phyloP scores from a whole-genome alignment of 371 early-diverging fungal species.

The Mortierella sp. region DNA sequence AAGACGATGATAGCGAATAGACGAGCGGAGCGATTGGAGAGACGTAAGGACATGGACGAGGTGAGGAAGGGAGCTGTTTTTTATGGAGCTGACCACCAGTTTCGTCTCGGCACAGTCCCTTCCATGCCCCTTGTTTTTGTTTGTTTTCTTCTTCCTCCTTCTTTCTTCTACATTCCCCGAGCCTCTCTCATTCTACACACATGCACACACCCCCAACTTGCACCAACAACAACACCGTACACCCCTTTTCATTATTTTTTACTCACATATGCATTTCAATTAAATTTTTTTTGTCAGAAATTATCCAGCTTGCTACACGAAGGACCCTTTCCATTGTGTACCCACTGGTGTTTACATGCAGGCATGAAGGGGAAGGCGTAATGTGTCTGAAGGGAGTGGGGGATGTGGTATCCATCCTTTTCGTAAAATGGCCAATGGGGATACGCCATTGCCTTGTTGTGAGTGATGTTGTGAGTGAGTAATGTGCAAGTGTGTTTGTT shows the following conservation, averaged over 20 bases:
- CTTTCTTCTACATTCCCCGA: too few relatives aligned
- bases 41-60: not conserved
- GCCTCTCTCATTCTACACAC: too few relatives aligned
- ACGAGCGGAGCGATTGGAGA: conserved; percentile 2
- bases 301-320: not conserved
- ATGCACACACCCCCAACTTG: too few relatives aligned
- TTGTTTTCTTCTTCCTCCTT: too few relatives aligned
- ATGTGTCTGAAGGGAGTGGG: too few relatives aligned
- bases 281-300: not conserved
- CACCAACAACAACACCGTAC: not conserved
- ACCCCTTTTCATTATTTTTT: not conserved
- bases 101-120: not conserved
- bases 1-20: conserved; percentile 51
- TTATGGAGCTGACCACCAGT: not conserved
- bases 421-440: too few relatives aligned
- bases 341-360: not conserved
- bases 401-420: too few relatives aligned
- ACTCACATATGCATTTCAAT: not conserved
- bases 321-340: not conserved
- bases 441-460: too few relatives aligned
- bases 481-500: too few relatives aligned
- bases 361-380: not conserved
- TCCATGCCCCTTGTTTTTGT: not conserved
- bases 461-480: too few relatives aligned
- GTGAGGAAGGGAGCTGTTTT: not conserved